A percentile compares a stretch with the other conserved stretches of the same genome.
Conservation (phyloP, 768 basidiomycete species). For the Udeniomyces megalosporus region DNA sequence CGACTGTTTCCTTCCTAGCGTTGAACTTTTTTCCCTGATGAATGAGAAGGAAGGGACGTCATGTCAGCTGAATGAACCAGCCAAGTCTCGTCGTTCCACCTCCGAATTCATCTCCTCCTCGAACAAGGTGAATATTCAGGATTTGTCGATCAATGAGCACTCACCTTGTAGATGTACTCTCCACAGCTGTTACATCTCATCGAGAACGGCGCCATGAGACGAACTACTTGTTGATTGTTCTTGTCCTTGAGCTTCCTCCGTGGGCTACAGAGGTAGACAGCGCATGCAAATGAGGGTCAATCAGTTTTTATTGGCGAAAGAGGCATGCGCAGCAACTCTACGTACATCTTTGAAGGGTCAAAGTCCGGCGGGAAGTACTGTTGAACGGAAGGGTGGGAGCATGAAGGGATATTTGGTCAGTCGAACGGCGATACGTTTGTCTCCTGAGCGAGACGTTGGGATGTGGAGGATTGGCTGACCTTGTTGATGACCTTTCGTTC, state of each 20-base stretch:
- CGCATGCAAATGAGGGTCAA: too few relatives aligned
- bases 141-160: too few relatives aligned
- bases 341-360: constrained; percentile 59
- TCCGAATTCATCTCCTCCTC: too few relatives aligned
- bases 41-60: background rate
- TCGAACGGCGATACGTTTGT: background rate
- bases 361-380: constrained; percentile 94
- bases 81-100: too few relatives aligned
- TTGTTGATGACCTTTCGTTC: constrained; percentile 35
- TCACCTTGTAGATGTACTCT: constrained; percentile 55
- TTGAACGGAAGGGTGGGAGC: background rate
- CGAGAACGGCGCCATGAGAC: constrained; percentile 98
- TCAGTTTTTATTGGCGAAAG: background rate
- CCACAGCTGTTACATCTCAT: constrained; percentile 82
- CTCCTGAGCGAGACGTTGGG: background rate
- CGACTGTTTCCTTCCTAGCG: constrained; percentile 93
- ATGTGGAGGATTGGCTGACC: background rate
- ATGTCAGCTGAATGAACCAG: too few relatives aligned
- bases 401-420: background rate
- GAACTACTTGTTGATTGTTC: constrained; percentile 92
- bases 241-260: constrained; percentile 64
- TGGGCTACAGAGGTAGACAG: too few relatives aligned
- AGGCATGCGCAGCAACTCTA: background rate
- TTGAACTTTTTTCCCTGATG: constrained; percentile 99
- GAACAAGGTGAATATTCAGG: too few relatives aligned